Percentiles rank a stretch among this genome's conserved stretches.
phyloP scores from a whole-genome alignment of 495 filamentous ascomycete genomes.

The Xylaria acuta region DNA sequence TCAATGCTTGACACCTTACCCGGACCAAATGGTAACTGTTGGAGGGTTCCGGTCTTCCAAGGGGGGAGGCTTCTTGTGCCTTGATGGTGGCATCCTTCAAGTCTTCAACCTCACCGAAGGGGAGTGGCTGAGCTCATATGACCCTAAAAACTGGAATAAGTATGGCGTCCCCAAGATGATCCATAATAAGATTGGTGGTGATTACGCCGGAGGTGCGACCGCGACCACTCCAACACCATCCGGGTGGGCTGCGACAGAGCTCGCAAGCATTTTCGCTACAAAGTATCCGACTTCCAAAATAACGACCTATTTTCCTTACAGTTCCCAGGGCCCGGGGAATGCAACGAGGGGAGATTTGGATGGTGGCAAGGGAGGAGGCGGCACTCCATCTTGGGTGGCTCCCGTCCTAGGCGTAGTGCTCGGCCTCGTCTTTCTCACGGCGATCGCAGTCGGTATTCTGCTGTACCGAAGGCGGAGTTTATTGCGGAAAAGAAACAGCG shows the following conservation, averaged over 20 bases:
- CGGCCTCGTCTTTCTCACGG: constrained; percentile 65
- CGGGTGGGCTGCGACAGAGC: constrained; percentile 57
- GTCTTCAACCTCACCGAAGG: constrained; percentile 69
- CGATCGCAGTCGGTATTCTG: constrained; percentile 57
- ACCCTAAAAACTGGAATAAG: constrained; percentile 61
- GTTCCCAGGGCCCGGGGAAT: constrained; percentile 36
- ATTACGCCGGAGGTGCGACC: constrained; percentile 66
- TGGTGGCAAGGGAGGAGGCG: constrained; percentile 24
- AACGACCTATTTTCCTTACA: constrained; percentile 67
- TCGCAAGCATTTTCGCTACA: constrained; percentile 60
- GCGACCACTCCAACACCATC: constrained; percentile 49
- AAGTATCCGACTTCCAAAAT: constrained; percentile 65
- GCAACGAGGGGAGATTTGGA: constrained; percentile 39
- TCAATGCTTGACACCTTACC: constrained; percentile 70
- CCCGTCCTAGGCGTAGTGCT: constrained; percentile 72
- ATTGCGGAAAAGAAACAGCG: constrained; percentile 38
- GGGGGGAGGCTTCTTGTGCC: constrained; percentile 45
- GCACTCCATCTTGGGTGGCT: constrained; percentile 64
- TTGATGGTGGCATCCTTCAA: constrained; percentile 61
- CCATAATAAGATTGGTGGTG: constrained; percentile 65
- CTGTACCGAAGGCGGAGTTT: constrained; percentile 60
- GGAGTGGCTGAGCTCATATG: constrained; percentile 64
- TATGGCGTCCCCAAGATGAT: constrained; percentile 70
- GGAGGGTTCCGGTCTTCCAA: constrained; percentile 55
- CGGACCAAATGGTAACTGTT: constrained; percentile 76